Base-by-base conservation (phyloP, 2,329 filamentous ascomycete species). In the Pseudocercospora macadamiae region DNA sequence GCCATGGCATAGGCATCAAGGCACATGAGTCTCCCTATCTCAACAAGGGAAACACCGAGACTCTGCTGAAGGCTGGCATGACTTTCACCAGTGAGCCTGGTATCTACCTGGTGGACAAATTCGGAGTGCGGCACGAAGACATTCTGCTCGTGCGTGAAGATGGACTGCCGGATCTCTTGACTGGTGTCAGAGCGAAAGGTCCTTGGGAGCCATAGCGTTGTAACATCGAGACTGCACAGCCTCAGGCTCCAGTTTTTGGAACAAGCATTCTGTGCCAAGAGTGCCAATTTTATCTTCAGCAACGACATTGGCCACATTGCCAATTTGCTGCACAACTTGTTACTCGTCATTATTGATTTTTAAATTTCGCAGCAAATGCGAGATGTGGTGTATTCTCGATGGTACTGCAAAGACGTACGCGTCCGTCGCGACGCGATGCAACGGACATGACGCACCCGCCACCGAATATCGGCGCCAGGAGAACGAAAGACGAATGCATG, bases 1-100 rank as follows among this genome's bases (percentile, higher is more conserved):
- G 85, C 1, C 86, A 88, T 64, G 82, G 85, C 1, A 86, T 88
- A 48, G 86, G 85, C 0, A 86, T 88, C 68, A 87, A 88, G 72
- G 85, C 85, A 1, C 85, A 87, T 62, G 85, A 88, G 67, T 84
- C 82, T 26, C 85, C 85, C 0, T 88, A 87, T 63, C 73, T 88
- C 28, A 86, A 88, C 68, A 84, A 86, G 66, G 86, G 83, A 57
- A 88, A 88, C 64, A 74, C 73, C 2, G 71, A 68, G 1, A 74
- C 76, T 0, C 65, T 74, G 0, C 73, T 87, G 4, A 74, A 76
- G 45, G 74, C 82, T 0, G 85, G 85, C 0, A 88, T 88, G 85
- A 79, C 80, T 0, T 88, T 88, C 60, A 87, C 86, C 0, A 81
- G 82, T 8, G 86, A 88, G 72, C 85, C 86, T 0, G 86, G 85